Conservation (phyloP, 2,329 filamentous ascomycete species). For the Cadophora sp. region DNA sequence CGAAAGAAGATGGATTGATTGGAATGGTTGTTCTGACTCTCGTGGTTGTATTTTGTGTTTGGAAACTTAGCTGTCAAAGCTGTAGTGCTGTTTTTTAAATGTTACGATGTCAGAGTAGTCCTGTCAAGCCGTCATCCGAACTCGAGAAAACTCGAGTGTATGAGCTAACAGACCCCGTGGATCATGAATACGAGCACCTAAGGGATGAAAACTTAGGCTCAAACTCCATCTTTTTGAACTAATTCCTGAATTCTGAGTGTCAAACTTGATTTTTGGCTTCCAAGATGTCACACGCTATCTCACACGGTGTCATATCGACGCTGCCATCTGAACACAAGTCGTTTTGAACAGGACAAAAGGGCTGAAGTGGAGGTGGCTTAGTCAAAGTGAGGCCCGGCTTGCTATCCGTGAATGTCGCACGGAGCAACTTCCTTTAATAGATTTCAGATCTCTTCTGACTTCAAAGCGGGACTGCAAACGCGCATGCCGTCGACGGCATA, state of each 20-base stretch:
- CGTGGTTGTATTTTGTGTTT: background rate
- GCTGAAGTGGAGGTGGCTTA: slow-evolving; percentile 1
- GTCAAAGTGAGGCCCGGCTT: background rate
- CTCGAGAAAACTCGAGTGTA: background rate
- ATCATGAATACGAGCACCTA: background rate
- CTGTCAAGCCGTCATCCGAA: background rate
- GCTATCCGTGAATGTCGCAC: background rate
- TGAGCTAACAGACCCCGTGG: background rate
- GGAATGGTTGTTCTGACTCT: background rate
- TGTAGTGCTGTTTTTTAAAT: background rate
- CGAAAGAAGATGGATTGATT: background rate
- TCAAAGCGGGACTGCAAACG: background rate
- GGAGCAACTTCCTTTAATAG: background rate
- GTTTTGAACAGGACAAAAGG: background rate
- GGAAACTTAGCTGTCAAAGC: background rate
- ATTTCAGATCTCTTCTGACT: background rate
- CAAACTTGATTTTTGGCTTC: background rate
- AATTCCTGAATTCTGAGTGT: background rate
- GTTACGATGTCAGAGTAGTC: background rate
- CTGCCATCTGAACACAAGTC: background rate
- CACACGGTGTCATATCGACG: background rate
- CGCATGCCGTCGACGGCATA: slow-evolving; percentile 5
- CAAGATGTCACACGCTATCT: background rate
- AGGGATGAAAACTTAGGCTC: background rate
- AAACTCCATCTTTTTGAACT: background rate